Base-by-base conservation (phyloP, 305 asterid species). In the Rubia peregrina region DNA sequence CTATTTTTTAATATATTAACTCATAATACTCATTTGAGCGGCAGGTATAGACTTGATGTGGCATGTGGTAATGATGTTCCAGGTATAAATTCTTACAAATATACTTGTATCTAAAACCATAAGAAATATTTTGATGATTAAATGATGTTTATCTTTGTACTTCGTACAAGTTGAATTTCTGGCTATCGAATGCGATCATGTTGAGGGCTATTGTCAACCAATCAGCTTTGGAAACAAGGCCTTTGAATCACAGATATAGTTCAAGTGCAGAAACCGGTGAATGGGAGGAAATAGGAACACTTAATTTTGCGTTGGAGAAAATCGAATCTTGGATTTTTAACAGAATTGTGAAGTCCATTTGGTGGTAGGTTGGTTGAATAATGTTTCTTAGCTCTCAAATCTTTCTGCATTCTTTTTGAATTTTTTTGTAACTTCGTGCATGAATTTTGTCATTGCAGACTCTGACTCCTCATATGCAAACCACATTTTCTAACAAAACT, bases 241-340 rank as follows among this genome's bases (percentile, higher is more conserved):
- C 75, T 71, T 53, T 76, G 42, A 73, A 60, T 46, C 76, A 61
- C 65, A 75, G 67, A 53, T 49, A 62, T 62, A 44, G 55, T 75
- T 51, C 82, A 62, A 67, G 59, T 11, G 80, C 78, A 59, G 92
- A 85, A 80, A 73, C 83, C 36, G 96, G 86, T 77, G 86, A 90
- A 73, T 82, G 87, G 84, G 96, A 86, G 81, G 98, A 91, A 46
- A 78, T 80, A 51, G 74, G 86, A 79, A 83, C 95, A 40, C 84
- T 94, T 78, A 82, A 80, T 75, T 79, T 83, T 33, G 90, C 97
- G n/a, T 80, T 94, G n/a, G 99, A 91, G 74, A 88, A 84, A 76
- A 83, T 87, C 30, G 98, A 94, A 85, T 86, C 96, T 70, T 94
- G 98, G 99, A 82, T 94, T 71, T 94, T 94, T 80, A 84, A 90